A percentile compares a stretch with the other conserved stretches of the same genome.
Conservation (phyloP, 1,139 yeast species). For the Debaryomycetaceae sp. region DNA sequence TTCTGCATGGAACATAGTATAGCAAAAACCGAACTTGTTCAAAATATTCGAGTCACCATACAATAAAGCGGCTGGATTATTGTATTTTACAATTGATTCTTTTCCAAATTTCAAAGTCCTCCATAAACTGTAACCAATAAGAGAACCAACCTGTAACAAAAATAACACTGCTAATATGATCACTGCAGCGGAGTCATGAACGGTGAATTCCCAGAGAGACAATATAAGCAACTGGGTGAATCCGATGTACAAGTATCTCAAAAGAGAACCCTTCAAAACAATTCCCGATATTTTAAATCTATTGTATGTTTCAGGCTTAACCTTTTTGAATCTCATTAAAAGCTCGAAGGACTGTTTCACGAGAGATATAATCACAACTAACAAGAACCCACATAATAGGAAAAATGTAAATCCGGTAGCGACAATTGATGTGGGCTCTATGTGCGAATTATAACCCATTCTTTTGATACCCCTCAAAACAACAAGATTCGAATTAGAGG, state of each 20-base stretch:
- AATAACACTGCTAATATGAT: slow-evolving; percentile 67
- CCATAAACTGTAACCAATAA: slow-evolving; percentile 58
- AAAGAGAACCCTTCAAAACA: slow-evolving; percentile 63
- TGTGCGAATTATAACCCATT: slow-evolving; percentile 61
- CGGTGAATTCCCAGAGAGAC: slow-evolving; percentile 73
- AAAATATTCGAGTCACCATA: slow-evolving; percentile 67
- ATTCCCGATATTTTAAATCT: slow-evolving; percentile 55
- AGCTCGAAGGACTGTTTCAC: slow-evolving; percentile 50
- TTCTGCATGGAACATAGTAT: slow-evolving; percentile 76
- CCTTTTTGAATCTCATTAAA: slow-evolving; percentile 38
- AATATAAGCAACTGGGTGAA: slow-evolving; percentile 68
- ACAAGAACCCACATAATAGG: slow-evolving; percentile 58
- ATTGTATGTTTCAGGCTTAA: slow-evolving; percentile 44
- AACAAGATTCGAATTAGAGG: slow-evolving; percentile 44
- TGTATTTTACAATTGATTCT: slow-evolving; percentile 48
- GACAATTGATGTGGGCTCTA: slow-evolving; percentile 72
- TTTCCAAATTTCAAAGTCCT: slow-evolving; percentile 58
- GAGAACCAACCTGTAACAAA: slow-evolving; percentile 50
- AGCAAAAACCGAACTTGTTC: slow-evolving; percentile 71
- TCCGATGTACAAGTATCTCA: slow-evolving; percentile 71
- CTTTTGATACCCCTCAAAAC: slow-evolving; percentile 75
- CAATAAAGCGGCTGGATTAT: slow-evolving; percentile 74
- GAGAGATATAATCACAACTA: slow-evolving; percentile 47
- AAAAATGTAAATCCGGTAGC: slow-evolving; percentile 77
- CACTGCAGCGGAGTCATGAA: slow-evolving; percentile 70